Evolutionary conservation across 495 filamentous ascomycete genomes (phyloP).

Genomic region (Rhypophila decipiens): DNA sequence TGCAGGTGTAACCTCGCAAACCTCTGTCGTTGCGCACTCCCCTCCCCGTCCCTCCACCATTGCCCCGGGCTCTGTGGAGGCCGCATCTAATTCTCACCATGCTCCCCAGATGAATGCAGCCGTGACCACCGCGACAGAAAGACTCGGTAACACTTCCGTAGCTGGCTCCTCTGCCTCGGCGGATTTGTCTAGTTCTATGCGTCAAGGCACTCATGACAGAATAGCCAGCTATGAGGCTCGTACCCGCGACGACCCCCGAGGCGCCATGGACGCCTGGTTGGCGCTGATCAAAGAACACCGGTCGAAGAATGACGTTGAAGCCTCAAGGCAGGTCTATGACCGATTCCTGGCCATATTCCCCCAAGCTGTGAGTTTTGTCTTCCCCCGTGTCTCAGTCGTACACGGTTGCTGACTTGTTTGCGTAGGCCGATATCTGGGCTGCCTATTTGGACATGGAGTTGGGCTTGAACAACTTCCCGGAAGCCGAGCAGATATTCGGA

Average conservation of each 20-base stretch:
- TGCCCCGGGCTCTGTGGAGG: constrained; percentile 14
- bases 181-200: constrained; percentile 13
- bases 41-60: constrained; percentile 16
- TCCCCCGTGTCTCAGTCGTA: neutral
- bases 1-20: constrained; percentile 7
- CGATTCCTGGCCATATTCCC: constrained; percentile 84
- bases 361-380: constrained; percentile 63
- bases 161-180: constrained; percentile 8
- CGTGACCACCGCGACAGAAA: constrained; percentile 5
- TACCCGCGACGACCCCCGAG: constrained; percentile 82
- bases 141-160: constrained; percentile 1
- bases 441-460: constrained; percentile 83
- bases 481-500: constrained; percentile 75
- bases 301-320: constrained; percentile 71
- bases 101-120: constrained; percentile 20
- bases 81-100: constrained; percentile 13
- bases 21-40: constrained; percentile 19
- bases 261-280: constrained; percentile 86
- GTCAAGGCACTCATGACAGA: constrained; percentile 61
- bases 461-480: constrained; percentile 66
- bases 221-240: constrained; percentile 84
- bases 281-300: constrained; percentile 79
- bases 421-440: constrained; percentile 82
- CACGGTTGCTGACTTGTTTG: neutral
- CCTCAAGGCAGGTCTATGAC: constrained; percentile 74